A percentile compares a stretch with the other conserved stretches of the same genome.
These are phyloP conservation scores for Alternaria conjuncta DNA, from an alignment of 2,329 filamentous ascomycete genomes.

Conservation along the genomic window DNA sequence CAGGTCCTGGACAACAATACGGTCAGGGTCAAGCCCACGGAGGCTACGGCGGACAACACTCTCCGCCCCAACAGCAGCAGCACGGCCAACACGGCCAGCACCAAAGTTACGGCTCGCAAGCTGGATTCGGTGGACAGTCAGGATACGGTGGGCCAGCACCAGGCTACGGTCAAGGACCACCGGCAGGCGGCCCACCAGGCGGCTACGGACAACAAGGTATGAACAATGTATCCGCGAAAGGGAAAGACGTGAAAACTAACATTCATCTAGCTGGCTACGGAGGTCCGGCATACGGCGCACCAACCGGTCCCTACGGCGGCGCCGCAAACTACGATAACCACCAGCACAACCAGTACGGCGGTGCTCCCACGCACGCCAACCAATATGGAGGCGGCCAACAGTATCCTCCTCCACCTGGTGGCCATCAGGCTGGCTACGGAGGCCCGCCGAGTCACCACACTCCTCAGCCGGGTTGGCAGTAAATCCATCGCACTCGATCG, in stretches of 20 bases:
- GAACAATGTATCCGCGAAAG: background rate
- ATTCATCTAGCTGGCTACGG: constrained; percentile 36
- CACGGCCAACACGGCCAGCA: constrained; percentile 1
- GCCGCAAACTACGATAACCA: constrained; percentile 40
- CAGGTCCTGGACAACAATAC: constrained; percentile 25
- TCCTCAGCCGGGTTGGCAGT: constrained; percentile 38
- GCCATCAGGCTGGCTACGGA: constrained; percentile 18
- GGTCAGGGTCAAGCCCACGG: constrained; percentile 21
- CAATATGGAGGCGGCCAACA: constrained; percentile 21
- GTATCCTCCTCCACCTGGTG: constrained; percentile 22
- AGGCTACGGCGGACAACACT: constrained; percentile 19
- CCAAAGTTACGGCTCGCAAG: constrained; percentile 29
- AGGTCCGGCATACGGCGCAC: constrained; percentile 34
- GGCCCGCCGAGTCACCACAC: constrained; percentile 14
- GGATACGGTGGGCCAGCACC: constrained; percentile 19
- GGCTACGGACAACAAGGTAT: constrained; percentile 36
- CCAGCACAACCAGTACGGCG: constrained; percentile 36
- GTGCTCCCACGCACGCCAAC: constrained; percentile 19
- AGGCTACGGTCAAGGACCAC: constrained; percentile 11
- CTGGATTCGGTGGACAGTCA: constrained; percentile 32
- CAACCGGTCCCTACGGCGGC: constrained; percentile 33
- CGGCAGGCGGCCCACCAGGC: constrained; percentile 16
- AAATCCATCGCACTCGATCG: background rate
- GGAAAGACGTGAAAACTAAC: constrained; percentile 2
- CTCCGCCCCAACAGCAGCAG: constrained; percentile 12